Percentiles rank a stretch among this genome's conserved stretches.
These are phyloP conservation scores for Aspergillus transmontanensis DNA, from an alignment of 2,329 filamentous ascomycete genomes.

Conservation along the genomic window DNA sequence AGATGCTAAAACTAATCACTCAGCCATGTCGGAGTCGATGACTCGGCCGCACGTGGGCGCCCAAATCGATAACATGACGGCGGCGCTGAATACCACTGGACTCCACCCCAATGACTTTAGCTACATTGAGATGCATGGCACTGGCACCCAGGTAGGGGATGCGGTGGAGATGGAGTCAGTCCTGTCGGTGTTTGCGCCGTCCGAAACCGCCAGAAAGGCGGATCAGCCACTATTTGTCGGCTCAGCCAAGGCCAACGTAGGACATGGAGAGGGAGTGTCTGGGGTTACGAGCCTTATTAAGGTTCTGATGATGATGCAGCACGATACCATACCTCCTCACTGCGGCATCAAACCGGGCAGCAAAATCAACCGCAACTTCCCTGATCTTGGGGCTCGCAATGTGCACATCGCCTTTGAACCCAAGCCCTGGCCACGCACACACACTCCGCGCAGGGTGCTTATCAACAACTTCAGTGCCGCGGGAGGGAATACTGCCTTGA, in stretches of 20 bases:
- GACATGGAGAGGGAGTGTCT: constrained; percentile 49
- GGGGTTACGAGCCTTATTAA: constrained; percentile 56
- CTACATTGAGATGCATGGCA: constrained; percentile 44
- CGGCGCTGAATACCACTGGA: constrained; percentile 39
- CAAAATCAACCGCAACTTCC: constrained; percentile 37
- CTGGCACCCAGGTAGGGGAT: constrained; percentile 41
- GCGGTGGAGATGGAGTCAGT: constrained; percentile 41
- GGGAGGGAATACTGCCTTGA: constrained; percentile 67
- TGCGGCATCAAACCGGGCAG: constrained; percentile 61
- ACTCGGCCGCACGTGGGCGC: constrained; percentile 16
- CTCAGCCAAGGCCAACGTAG: constrained; percentile 40
- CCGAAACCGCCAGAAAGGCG: constrained; percentile 12
- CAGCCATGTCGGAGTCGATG: constrained; percentile 12
- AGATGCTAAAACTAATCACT: constrained; percentile 47
- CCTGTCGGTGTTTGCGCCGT: constrained; percentile 28
- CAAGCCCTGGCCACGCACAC: constrained; percentile 36
- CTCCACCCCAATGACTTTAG: constrained; percentile 39
- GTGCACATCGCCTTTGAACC: constrained; percentile 50
- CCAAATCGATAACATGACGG: constrained; percentile 43
- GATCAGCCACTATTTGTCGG: constrained; percentile 36
- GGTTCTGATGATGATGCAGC: constrained; percentile 66
- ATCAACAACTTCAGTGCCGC: constrained; percentile 72
- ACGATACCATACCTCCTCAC: constrained; percentile 66
- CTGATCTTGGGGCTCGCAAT: constrained; percentile 34
- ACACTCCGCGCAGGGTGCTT: constrained; percentile 8